Percentiles rank a stretch among this genome's conserved stretches.
phyloP scores from a whole-genome alignment of 805 yeast species.

The Starmerella lactis-condensi region DNA sequence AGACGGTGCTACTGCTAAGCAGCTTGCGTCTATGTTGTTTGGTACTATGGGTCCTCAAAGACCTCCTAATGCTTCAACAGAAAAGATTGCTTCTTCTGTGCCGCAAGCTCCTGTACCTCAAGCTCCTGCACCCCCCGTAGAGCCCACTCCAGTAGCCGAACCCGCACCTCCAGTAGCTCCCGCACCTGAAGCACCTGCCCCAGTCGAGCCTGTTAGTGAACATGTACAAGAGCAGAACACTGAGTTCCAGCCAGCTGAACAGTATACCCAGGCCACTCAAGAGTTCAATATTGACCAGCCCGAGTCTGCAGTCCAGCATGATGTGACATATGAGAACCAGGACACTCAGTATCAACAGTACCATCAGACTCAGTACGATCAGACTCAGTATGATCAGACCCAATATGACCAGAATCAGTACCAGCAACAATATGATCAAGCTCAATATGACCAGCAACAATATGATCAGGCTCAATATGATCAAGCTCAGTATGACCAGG shows the following conservation, averaged over 20 bases:
- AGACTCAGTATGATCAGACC: neutral
- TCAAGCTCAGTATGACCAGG: neutral
- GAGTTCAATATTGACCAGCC: too few relatives aligned
- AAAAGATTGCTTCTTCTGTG: conserved; percentile 6
- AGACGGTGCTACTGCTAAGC: conserved; percentile 25
- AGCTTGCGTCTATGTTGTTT: conserved; percentile 27
- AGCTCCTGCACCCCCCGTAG: conserved; percentile 17
- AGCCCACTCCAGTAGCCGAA: conserved; percentile 22
- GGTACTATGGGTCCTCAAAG: conserved; percentile 25
- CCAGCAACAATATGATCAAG: conserved; percentile 1
- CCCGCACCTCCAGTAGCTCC: conserved; percentile 20
- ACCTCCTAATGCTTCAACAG: conserved; percentile 10
- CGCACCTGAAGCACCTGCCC: conserved; percentile 1
- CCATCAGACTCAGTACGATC: conserved; percentile 1
- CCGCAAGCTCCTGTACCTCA: conserved; percentile 6
- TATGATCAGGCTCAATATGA: conserved; percentile 1
- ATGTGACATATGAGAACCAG: too few relatives aligned
- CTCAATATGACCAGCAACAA: conserved; percentile 1
- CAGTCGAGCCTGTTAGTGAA: neutral
- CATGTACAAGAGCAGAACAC: too few relatives aligned
- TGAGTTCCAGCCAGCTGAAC: too few relatives aligned
- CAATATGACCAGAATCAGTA: neutral
- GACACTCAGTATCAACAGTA: too few relatives aligned
- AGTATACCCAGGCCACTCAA: too few relatives aligned
- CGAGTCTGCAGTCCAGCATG: too few relatives aligned